These are phyloP conservation scores for Pichia sp. DNA, from an alignment of 1,139 yeast genomes.

Conservation along the genomic window DNA sequence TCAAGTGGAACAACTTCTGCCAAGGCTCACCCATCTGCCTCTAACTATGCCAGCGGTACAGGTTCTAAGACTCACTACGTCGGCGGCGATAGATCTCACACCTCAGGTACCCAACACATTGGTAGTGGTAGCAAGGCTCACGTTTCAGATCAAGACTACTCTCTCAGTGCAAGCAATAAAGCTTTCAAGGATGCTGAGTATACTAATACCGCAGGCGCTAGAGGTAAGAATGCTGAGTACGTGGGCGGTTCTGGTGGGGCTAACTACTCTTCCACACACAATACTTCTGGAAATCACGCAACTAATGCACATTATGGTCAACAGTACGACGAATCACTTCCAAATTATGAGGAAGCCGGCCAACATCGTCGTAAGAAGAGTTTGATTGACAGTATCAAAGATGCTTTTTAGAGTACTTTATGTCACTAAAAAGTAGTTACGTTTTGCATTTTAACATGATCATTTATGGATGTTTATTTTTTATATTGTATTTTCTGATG, in stretches of 20 bases:
- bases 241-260: background rate
- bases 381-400: constrained; percentile 16
- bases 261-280: background rate
- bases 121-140: background rate
- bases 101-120: too few species aligned
- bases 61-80: too few species aligned
- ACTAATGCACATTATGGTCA: background rate
- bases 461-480: background rate
- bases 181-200: background rate
- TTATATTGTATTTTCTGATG: constrained; percentile 1
- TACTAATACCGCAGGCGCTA: background rate
- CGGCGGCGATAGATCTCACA: too few species aligned
- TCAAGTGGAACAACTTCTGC: too few species aligned
- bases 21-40: too few species aligned
- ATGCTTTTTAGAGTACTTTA: background rate
- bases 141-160: background rate
- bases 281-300: background rate
- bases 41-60: too few species aligned
- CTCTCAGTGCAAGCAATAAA: background rate
- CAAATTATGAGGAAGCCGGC: background rate
- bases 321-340: background rate
- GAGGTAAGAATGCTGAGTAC: background rate
- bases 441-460: background rate
- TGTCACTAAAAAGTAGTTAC: background rate
- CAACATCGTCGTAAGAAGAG: constrained; percentile 14